Percentiles rank a stretch among this genome's conserved stretches.
phyloP scores from a whole-genome alignment of 768 basidiomycete species.

The Pleurotus citrinopileatus region DNA sequence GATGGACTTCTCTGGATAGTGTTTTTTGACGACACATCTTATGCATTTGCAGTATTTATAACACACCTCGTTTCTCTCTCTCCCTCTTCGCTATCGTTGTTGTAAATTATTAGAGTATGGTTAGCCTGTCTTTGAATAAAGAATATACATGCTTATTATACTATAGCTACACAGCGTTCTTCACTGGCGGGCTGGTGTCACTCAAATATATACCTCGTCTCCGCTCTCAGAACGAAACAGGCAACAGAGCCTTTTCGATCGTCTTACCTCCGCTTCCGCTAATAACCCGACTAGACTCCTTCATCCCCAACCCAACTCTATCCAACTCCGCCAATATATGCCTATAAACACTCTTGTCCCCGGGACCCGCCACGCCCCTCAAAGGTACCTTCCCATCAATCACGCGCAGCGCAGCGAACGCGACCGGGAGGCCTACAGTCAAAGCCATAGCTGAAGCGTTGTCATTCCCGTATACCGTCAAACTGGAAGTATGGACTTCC shows the following conservation, averaged over 20 bases:
- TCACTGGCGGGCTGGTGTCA: too few species aligned
- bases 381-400: conserved; percentile 53
- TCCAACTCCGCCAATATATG: conserved; percentile 63
- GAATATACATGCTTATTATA: not conserved
- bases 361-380: conserved; percentile 72
- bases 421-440: conserved; percentile 86
- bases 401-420: conserved; percentile 72
- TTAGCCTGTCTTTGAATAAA: not conserved
- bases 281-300: conserved; percentile 25
- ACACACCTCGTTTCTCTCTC: not conserved
- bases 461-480: conserved; percentile 57
- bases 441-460: conserved; percentile 82
- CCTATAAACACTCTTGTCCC: conserved; percentile 53
- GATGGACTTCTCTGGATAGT: too few species aligned
- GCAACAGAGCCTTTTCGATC: not conserved
- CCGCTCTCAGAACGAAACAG: not conserved
- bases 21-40: not conserved
- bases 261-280: conserved; percentile 15
- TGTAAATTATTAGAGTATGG: not conserved
- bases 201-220: not conserved
- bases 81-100: not conserved
- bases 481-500: conserved; percentile 63
- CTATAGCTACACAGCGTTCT: too few species aligned
- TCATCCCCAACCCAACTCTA: conserved; percentile 49
- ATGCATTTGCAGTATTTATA: not conserved